Percentiles rank a stretch among this genome's conserved stretches.
These are phyloP conservation scores for Williopsis jadinii DNA, from an alignment of 1,139 yeast species.

Conservation along the genomic window DNA sequence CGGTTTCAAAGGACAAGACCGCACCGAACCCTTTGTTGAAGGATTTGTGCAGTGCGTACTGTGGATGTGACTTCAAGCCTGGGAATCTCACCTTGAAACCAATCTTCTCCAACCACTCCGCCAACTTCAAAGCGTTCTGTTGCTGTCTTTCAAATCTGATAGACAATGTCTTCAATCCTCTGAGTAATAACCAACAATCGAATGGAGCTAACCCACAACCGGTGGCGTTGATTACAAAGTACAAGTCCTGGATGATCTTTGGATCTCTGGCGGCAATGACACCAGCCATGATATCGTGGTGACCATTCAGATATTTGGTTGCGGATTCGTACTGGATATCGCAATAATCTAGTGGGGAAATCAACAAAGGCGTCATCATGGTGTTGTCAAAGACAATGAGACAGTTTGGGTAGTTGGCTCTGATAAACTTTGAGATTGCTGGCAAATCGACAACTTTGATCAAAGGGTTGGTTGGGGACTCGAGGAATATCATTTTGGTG, in stretches of 20 bases:
- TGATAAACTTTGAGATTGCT: slow-evolving; percentile 58
- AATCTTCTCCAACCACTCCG: slow-evolving; percentile 62
- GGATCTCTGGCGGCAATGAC: slow-evolving; percentile 64
- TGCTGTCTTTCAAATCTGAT: slow-evolving; percentile 86
- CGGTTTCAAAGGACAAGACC: slow-evolving; percentile 84
- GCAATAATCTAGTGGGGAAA: slow-evolving; percentile 77
- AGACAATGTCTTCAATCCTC: slow-evolving; percentile 84
- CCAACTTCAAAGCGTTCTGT: slow-evolving; percentile 64
- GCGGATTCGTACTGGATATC: slow-evolving; percentile 93
- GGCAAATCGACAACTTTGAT: slow-evolving; percentile 80
- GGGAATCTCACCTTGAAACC: slow-evolving; percentile 71
- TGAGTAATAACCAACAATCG: slow-evolving; percentile 79
- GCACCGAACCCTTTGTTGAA: slow-evolving; percentile 87
- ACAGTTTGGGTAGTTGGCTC: slow-evolving; percentile 57
- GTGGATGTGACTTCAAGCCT: slow-evolving; percentile 77
- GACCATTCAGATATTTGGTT: slow-evolving; percentile 87
- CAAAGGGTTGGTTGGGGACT: slow-evolving; percentile 88
- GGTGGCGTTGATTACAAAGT: slow-evolving; percentile 76
- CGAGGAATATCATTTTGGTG: slow-evolving; percentile 74
- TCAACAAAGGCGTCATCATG: slow-evolving; percentile 87
- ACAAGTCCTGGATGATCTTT: slow-evolving; percentile 60
- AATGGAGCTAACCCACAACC: slow-evolving; percentile 91
- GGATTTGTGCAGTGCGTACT: slow-evolving; percentile 67
- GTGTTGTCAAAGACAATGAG: slow-evolving; percentile 88
- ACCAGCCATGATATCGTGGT: slow-evolving; percentile 96